These are phyloP conservation scores for Fusarium caatingaense DNA, from an alignment of 2,329 filamentous ascomycete genomes.

Conservation along the genomic window DNA sequence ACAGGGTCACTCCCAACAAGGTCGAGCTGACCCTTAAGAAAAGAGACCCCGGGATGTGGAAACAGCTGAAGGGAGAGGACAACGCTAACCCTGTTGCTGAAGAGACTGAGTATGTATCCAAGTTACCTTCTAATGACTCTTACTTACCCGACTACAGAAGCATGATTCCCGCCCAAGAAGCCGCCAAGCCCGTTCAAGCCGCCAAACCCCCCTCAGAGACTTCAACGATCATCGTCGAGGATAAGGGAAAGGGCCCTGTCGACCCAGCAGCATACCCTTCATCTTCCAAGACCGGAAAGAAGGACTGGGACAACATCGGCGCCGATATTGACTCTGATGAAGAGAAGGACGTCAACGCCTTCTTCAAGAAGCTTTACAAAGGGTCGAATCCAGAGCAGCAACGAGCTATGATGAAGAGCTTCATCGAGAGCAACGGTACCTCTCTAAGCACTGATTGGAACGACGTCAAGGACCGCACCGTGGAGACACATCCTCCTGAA, in stretches of 20 bases:
- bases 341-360: constrained; percentile 75
- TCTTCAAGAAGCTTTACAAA: constrained; percentile 92
- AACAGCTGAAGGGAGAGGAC: constrained; percentile 46
- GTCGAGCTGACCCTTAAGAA: constrained; percentile 82
- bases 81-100: not conserved
- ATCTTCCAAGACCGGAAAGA: constrained; percentile 83
- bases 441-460: constrained; percentile 91
- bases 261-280: constrained; percentile 74
- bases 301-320: constrained; percentile 89
- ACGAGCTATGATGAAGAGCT: constrained; percentile 98
- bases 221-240: constrained; percentile 1
- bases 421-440: constrained; percentile 92
- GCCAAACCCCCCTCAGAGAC: constrained; percentile 3
- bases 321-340: constrained; percentile 67
- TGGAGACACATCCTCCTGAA: constrained; percentile 79
- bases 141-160: constrained; percentile 30
- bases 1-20: constrained; percentile 78
- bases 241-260: constrained; percentile 19
- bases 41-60: constrained; percentile 75
- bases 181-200: constrained; percentile 34
- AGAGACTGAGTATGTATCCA: constrained; percentile 39
- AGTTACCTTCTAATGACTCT: rapidly evolving
- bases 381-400: constrained; percentile 80
- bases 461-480: constrained; percentile 77
- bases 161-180: constrained; percentile 33